phyloP scores from a whole-genome alignment of 2,329 filamentous ascomycete species.

The Claviceps arundinis region DNA sequence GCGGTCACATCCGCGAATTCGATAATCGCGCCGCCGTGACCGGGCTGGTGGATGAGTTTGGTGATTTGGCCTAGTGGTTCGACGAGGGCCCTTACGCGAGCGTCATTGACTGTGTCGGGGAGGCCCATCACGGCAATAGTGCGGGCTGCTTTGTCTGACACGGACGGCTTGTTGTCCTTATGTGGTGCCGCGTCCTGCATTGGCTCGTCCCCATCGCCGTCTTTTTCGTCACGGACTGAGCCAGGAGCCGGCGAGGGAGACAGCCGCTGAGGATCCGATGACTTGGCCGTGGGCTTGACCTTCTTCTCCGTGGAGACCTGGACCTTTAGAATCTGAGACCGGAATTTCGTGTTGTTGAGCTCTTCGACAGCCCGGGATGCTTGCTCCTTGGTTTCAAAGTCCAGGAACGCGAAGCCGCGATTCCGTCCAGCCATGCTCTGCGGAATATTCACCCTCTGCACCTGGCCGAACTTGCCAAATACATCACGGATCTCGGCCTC shows the following conservation, averaged over 20 bases:
- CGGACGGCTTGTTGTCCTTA: slow-evolving; percentile 21
- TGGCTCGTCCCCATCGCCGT: slow-evolving; percentile 19
- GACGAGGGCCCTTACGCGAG: slow-evolving; percentile 61
- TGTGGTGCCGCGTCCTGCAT: slow-evolving; percentile 19
- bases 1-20: slow-evolving; percentile 61
- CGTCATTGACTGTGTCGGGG: slow-evolving; percentile 84
- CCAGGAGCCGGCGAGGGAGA: slow-evolving; percentile 22
- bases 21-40: slow-evolving; percentile 73
- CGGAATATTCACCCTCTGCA: slow-evolving; percentile 61
- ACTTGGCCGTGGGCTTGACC: slow-evolving; percentile 41
- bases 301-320: slow-evolving; percentile 43
- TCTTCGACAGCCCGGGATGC: slow-evolving; percentile 51
- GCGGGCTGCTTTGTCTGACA: slow-evolving; percentile 44
- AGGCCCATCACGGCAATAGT: slow-evolving; percentile 75
- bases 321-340: slow-evolving; percentile 54
- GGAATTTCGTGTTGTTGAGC: slow-evolving; percentile 59
- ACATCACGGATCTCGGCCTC: slow-evolving; percentile 58
- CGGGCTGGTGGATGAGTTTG: slow-evolving; percentile 66
- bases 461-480: slow-evolving; percentile 63
- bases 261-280: slow-evolving; percentile 17
- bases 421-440: slow-evolving; percentile 53
- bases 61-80: slow-evolving; percentile 57
- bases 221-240: slow-evolving; percentile 21
- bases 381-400: slow-evolving; percentile 58
- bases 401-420: slow-evolving; percentile 69